Conservation (phyloP, 2,329 filamentous ascomycete species). For the Phaeosphaeriaceae sp. region DNA sequence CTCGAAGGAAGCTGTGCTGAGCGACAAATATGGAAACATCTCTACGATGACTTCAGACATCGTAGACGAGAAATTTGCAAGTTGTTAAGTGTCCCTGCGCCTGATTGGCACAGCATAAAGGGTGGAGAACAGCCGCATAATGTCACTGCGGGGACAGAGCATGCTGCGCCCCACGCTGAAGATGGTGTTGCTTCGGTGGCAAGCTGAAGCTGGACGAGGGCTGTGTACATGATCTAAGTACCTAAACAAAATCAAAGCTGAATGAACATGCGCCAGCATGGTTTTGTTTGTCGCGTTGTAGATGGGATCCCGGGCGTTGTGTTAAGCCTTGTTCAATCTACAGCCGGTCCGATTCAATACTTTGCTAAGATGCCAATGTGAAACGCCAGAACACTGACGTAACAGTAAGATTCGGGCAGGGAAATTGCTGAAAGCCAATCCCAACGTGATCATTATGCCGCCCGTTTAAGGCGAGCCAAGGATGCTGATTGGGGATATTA, state of each 20-base stretch:
- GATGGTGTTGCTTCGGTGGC: conserved; percentile 4
- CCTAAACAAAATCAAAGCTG: neutral
- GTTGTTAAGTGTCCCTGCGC: conserved; percentile 47
- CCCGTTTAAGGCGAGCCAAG: conserved; percentile 1
- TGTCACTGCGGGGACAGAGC: conserved; percentile 29
- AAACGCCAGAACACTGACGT: conserved; percentile 17
- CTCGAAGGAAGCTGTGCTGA: conserved; percentile 44
- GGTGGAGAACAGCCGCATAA: conserved; percentile 20
- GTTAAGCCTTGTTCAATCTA: neutral
- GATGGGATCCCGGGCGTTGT: no score
- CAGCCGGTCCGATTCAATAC: conserved; percentile 8
- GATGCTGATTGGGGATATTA: conserved; percentile 1
- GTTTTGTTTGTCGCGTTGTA: neutral
- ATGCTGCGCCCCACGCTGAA: conserved; percentile 27
- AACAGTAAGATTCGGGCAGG: neutral
- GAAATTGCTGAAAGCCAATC: neutral
- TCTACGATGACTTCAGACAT: conserved; percentile 54
- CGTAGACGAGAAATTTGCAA: conserved; percentile 51
- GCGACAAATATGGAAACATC: conserved; percentile 51
- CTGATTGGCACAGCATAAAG: conserved; percentile 45
- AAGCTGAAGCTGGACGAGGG: conserved; percentile 3
- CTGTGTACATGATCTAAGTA: conserved; percentile 4
- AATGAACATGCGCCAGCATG: conserved; percentile 10
- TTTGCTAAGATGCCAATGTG: conserved; percentile 6
- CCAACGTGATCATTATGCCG: conserved; percentile 6